A percentile compares a stretch with the other conserved stretches of the same genome.
Evolutionary conservation across 2,329 filamentous ascomycete genomes (phyloP).

Genomic region (Fusarium chuoi): DNA sequence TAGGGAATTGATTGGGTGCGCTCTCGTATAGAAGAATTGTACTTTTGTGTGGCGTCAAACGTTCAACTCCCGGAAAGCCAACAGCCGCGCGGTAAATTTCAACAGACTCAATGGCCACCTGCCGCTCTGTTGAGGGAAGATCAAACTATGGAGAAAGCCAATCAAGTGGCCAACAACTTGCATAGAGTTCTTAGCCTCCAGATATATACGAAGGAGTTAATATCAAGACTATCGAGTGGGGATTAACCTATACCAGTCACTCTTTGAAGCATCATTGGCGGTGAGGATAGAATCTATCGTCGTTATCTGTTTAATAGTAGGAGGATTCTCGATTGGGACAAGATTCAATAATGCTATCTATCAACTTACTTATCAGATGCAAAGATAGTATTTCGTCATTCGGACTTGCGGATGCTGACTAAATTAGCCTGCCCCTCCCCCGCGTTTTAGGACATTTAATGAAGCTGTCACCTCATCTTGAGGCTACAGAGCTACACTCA

Average conservation of each 20-base stretch:
- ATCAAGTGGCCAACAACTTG: background rate
- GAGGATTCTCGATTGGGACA: too few relatives aligned
- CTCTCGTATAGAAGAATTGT: background rate
- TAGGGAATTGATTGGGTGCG: background rate
- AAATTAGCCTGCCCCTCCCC: conserved; percentile 33
- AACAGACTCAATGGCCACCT: background rate
- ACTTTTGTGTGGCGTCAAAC: background rate
- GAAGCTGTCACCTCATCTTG: conserved; percentile 27
- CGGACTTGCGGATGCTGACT: conserved; percentile 38
- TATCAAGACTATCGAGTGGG: background rate
- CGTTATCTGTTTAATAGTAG: too few relatives aligned
- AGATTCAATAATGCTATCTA: background rate
- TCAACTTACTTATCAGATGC: background rate
- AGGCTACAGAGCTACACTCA: background rate
- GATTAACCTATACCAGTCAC: too few relatives aligned
- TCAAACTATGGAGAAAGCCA: background rate
- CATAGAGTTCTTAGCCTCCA: background rate
- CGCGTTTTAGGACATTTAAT: conserved; percentile 15
- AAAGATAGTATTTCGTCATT: conserved; percentile 27
- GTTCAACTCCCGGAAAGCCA: background rate
- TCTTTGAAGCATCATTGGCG: too few relatives aligned
- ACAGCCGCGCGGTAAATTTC: background rate
- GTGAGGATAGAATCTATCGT: background rate
- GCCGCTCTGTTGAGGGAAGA: background rate
- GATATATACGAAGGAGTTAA: too few relatives aligned